These are phyloP conservation scores for Beauveria scarabaeidicola DNA, from an alignment of 2,329 filamentous ascomycete genomes.

Conservation along the genomic window DNA sequence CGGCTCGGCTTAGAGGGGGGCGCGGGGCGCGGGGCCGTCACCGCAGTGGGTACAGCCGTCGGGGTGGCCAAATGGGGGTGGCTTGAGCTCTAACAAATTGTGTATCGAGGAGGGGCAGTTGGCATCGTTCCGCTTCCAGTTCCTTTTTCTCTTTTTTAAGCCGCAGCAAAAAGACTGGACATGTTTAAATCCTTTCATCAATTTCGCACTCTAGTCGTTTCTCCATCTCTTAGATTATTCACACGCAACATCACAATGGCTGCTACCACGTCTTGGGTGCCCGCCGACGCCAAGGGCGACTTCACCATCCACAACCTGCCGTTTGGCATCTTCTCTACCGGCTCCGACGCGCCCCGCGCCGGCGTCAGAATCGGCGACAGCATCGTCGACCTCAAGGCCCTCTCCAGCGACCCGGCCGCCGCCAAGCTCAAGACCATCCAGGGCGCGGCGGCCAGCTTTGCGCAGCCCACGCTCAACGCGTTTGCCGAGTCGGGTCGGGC, in stretches of 20 bases:
- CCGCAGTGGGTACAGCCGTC: background rate
- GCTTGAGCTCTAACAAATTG: background rate
- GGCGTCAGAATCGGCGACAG: constrained; percentile 62
- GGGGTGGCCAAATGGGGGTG: constrained; percentile 5
- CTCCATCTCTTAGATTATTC: background rate
- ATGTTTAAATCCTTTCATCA: background rate
- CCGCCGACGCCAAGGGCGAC: constrained; percentile 15
- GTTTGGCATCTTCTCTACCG: constrained; percentile 63
- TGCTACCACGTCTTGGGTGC: constrained; percentile 11
- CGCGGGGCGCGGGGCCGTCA: background rate
- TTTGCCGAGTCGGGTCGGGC: constrained; percentile 64
- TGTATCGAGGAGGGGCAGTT: background rate
- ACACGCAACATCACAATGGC: constrained; percentile 9
- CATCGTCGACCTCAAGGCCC: constrained; percentile 49
- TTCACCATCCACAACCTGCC: constrained; percentile 69
- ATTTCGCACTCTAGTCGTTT: background rate
- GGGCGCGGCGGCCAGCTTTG: constrained; percentile 21
- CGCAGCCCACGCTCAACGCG: constrained; percentile 53
- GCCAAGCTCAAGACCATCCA: constrained; percentile 20
- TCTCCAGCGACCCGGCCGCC: constrained; percentile 10
- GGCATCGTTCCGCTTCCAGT: background rate
- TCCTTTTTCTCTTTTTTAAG: background rate
- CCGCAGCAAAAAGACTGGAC: background rate
- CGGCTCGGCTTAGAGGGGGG: background rate
- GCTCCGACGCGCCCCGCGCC: constrained; percentile 43